A percentile compares a stretch with the other conserved stretches of the same genome.
phyloP scores from a whole-genome alignment of 768 basidiomycete genomes.

The Cystofilobasidium bisporidii region DNA sequence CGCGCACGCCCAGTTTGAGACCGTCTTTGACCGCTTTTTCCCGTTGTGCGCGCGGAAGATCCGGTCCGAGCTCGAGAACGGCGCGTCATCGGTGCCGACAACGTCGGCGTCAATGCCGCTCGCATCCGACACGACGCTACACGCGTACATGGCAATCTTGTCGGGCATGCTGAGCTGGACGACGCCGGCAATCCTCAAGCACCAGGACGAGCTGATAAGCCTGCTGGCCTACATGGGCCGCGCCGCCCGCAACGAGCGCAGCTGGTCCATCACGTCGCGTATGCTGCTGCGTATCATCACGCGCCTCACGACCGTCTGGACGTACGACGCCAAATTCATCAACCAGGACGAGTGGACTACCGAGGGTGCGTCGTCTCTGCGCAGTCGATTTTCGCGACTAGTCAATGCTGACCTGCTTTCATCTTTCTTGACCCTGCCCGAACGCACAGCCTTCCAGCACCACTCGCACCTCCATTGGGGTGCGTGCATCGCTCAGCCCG shows the following conservation, averaged over 20 bases:
- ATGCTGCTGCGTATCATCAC: constrained; percentile 60
- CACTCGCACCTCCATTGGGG: constrained; percentile 69
- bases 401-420: constrained; percentile 2
- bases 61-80: constrained; percentile 66
- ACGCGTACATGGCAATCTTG: constrained; percentile 73
- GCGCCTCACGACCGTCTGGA: constrained; percentile 70
- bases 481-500: neutral
- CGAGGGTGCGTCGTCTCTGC: constrained; percentile 46
- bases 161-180: constrained; percentile 62
- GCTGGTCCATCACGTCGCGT: constrained; percentile 71
- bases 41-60: constrained; percentile 68
- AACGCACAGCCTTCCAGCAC: constrained; percentile 52
- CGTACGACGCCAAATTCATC: constrained; percentile 68
- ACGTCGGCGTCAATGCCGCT: constrained; percentile 40
- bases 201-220: constrained; percentile 50
- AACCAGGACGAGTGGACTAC: constrained; percentile 68
- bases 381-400: neutral
- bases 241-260: constrained; percentile 67
- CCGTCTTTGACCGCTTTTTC: constrained; percentile 69
- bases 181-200: constrained; percentile 45
- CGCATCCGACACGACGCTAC: constrained; percentile 72
- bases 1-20: constrained; percentile 63
- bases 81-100: constrained; percentile 62
- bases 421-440: neutral
- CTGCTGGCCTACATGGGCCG: constrained; percentile 55